Evolutionary conservation across 192 early-diverging fungal species (phyloP).

Genomic region (Podila epicladia): DNA sequence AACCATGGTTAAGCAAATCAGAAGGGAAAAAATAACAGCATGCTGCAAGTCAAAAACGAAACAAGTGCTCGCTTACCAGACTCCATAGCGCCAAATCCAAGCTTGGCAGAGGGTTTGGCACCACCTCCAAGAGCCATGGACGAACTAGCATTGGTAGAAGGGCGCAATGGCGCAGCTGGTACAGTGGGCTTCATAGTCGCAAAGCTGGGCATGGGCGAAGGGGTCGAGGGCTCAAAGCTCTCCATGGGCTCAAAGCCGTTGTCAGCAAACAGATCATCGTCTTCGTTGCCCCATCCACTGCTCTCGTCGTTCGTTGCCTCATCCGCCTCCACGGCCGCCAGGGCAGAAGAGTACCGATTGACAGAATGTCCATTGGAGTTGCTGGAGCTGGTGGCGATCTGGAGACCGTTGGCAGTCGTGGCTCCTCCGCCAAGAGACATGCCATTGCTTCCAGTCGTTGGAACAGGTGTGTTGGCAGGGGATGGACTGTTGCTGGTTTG

Average conservation of each 20-base stretch:
- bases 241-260: slow-evolving; percentile 46
- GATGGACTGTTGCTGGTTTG: slow-evolving; percentile 3
- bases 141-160: slow-evolving; percentile 28
- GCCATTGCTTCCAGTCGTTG: slow-evolving; percentile 32
- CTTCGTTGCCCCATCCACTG: slow-evolving; percentile 43
- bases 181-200: slow-evolving; percentile 22
- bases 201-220: slow-evolving; percentile 15
- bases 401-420: slow-evolving; percentile 11
- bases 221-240: slow-evolving; percentile 19
- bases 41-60: not conserved
- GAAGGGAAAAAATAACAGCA: not conserved
- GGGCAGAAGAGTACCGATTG: slow-evolving; percentile 39
- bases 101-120: slow-evolving; percentile 6
- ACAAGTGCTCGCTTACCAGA: slow-evolving; percentile 4
- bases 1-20: not conserved
- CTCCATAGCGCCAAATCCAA: slow-evolving; percentile 44
- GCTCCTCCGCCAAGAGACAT: slow-evolving; percentile 15
- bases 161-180: not conserved
- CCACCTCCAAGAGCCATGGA: slow-evolving; percentile 35
- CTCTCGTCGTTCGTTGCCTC: slow-evolving; percentile 23
- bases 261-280: slow-evolving; percentile 55
- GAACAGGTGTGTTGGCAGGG: slow-evolving; percentile 14
- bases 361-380: slow-evolving; percentile 24
- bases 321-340: slow-evolving; percentile 43
- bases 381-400: slow-evolving; percentile 19